Evolutionary conservation across 805 yeast genomes (phyloP).

Genomic region (Cephaloascus fragrans): DNA sequence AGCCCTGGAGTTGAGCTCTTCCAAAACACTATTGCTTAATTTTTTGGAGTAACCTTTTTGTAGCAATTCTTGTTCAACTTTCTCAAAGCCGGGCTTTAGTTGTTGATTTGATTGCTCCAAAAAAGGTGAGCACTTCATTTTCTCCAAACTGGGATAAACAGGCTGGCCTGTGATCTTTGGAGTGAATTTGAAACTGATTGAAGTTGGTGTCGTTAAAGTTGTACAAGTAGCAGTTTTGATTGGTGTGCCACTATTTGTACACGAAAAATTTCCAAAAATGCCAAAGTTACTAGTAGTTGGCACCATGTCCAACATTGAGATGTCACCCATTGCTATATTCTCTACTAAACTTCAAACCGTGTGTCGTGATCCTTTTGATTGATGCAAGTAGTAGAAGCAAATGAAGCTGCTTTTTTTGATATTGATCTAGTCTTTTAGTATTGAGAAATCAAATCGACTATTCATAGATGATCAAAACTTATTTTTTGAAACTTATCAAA

Average conservation of each 20-base stretch:
- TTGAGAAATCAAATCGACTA: too few relatives aligned
- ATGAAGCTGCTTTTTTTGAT: too few relatives aligned
- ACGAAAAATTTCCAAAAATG: not conserved
- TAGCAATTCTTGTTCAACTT: constrained; percentile 30
- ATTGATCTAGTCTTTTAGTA: too few relatives aligned
- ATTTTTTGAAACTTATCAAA: too few relatives aligned
- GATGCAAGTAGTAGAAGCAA: too few relatives aligned
- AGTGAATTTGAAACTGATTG: not conserved
- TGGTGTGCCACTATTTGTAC: not conserved
- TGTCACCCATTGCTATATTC: too few relatives aligned
- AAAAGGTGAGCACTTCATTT: not conserved
- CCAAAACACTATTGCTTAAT: constrained; percentile 33
- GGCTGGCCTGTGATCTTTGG: not conserved
- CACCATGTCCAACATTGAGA: too few relatives aligned
- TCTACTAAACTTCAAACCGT: too few relatives aligned
- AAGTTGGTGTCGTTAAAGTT: not conserved
- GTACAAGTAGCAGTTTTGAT: not conserved
- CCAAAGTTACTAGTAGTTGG: too few relatives aligned
- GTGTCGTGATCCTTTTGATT: too few relatives aligned
- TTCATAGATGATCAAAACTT: too few relatives aligned
- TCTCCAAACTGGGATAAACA: not conserved
- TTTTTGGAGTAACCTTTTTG: constrained; percentile 37
- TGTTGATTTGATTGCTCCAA: not conserved
- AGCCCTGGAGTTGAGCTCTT: constrained; percentile 33
- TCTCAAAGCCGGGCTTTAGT: not conserved